These are phyloP conservation scores for Closterium sp. DNA, from an alignment of 139 green algal genomes.

Conservation along the genomic window DNA sequence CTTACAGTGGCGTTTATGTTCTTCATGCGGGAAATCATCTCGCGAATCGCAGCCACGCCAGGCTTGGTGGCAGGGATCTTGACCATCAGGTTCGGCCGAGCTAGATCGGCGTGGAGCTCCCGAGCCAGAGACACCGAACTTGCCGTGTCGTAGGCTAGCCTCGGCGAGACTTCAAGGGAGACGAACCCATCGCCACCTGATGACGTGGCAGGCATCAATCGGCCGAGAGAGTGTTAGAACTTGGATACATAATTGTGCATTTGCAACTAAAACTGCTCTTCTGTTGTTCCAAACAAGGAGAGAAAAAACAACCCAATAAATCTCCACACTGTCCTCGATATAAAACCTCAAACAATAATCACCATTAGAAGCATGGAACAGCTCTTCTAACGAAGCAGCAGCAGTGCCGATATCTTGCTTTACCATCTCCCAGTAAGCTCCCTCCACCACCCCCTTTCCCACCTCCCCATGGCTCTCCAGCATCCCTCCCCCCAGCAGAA, in stretches of 20 bases:
- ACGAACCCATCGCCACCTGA: constrained; percentile 31
- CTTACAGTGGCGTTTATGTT: too few species aligned
- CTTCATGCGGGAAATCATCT: constrained; percentile 15
- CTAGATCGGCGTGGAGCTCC: constrained; percentile 15
- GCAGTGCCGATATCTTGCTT: constrained; percentile 34
- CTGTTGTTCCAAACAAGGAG: background rate
- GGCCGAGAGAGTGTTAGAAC: background rate
- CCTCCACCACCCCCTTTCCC: background rate
- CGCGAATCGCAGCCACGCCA: constrained; percentile 26
- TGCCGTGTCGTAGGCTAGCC: constrained; percentile 33
- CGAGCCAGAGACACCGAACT: constrained; percentile 13
- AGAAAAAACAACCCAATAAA: background rate
- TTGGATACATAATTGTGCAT: too few species aligned
- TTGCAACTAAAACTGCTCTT: background rate
- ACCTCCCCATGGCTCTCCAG: background rate
- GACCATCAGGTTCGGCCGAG: constrained; percentile 36
- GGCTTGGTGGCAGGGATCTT: constrained; percentile 45
- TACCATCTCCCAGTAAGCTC: constrained; percentile 33
- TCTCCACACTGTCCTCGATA: background rate
- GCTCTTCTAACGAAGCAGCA: background rate
- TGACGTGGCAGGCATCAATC: background rate
- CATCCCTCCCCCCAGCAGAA: background rate
- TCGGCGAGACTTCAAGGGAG: constrained; percentile 41
- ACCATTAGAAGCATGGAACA: background rate
- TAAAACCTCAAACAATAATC: background rate